A percentile compares a stretch with the other conserved stretches of the same genome.
phyloP scores from a whole-genome alignment of 2,329 filamentous ascomycete genomes.

The Fusarium sp. region DNA sequence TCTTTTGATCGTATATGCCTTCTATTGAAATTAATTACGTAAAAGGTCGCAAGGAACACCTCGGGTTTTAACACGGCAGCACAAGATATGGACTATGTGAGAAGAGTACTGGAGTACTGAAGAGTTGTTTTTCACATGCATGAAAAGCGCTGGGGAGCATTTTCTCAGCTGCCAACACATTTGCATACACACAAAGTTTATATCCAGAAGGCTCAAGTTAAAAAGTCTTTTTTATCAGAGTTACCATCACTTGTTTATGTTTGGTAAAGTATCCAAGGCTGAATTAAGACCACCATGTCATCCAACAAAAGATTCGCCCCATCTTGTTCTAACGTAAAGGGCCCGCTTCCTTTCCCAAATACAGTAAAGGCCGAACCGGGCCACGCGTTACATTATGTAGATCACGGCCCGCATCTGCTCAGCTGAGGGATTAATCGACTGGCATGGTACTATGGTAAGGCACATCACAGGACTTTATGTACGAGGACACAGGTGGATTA shows the following conservation, averaged over 20 bases:
- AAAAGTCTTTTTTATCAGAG: no score
- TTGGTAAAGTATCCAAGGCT: neutral
- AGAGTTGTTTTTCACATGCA: neutral
- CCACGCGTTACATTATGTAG: neutral
- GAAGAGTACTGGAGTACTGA: fast-evolving
- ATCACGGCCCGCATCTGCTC: neutral
- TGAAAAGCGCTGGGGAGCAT: neutral
- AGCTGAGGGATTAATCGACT: neutral
- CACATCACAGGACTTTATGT: neutral
- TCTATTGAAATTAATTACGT: neutral
- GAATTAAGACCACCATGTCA: neutral
- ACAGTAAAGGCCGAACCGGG: neutral
- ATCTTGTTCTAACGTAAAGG: no score
- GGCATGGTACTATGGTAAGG: neutral
- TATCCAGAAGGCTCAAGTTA: neutral
- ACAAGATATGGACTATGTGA: neutral
- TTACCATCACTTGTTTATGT: no score
- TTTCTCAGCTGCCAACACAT: neutral
- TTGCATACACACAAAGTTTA: fast-evolving
- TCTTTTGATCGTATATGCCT: neutral
- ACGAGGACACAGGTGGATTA: neutral
- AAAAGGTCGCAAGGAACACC: fast-evolving
- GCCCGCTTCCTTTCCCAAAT: neutral
- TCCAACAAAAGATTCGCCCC: neutral
- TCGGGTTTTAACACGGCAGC: fast-evolving